Conservation (phyloP, 73 alveolate species). For the Paramecium tetraurelia region DNA sequence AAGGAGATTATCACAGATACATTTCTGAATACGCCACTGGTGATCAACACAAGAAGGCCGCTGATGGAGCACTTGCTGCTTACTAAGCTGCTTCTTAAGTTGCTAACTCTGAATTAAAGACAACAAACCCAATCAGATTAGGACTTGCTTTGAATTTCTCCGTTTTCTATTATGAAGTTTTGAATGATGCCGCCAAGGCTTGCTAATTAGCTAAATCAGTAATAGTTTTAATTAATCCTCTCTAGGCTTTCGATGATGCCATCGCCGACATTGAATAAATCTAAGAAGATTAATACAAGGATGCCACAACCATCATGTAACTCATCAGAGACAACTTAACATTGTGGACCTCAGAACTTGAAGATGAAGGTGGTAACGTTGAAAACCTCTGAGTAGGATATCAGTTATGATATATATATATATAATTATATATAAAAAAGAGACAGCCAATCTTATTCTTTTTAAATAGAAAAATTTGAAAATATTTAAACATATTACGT, state of each 20-base stretch:
- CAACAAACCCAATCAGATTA: conserved; percentile 84
- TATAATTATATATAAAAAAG: background rate
- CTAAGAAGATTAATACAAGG: conserved; percentile 85
- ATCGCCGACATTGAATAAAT: conserved; percentile 87
- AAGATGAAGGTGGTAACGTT: conserved; percentile 67
- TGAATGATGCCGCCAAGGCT: conserved; percentile 85
- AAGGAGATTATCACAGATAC: conserved; percentile 86
- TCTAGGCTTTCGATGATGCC: conserved; percentile 86
- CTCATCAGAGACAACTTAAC: conserved; percentile 85
- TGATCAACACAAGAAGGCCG: conserved; percentile 72
- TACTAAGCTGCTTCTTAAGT: conserved; percentile 79
- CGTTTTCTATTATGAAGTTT: conserved; percentile 91
- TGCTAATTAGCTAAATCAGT: conserved; percentile 81
- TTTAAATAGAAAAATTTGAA: background rate
- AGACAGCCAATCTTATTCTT: background rate
- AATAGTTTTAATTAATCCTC: conserved; percentile 75
- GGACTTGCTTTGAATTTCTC: conserved; percentile 91
- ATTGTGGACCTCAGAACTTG: conserved; percentile 79
- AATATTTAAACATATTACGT: background rate
- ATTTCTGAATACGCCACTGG: conserved; percentile 77
- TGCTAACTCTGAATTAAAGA: conserved; percentile 73
- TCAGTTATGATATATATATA: conserved; percentile 40
- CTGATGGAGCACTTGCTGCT: conserved; percentile 82
- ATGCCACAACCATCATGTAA: conserved; percentile 85
- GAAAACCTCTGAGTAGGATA: conserved; percentile 60